A percentile compares a stretch with the other conserved stretches of the same genome.
Conservation (phyloP, 1,139 yeast genomes). For the Pichia sp. region DNA sequence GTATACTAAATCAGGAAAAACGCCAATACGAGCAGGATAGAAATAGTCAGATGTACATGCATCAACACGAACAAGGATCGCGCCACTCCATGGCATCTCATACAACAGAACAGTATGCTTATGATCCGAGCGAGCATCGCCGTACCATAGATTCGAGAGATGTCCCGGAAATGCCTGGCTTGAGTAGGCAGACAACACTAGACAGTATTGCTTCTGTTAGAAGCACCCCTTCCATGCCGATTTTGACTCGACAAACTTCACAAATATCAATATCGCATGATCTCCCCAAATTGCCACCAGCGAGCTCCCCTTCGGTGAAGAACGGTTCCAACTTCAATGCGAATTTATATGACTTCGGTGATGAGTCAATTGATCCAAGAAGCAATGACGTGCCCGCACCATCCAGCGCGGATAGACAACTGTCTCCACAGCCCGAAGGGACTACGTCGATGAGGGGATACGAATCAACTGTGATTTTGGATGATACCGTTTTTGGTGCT, state of each 20-base stretch:
- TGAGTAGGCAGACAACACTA: slow-evolving; percentile 14
- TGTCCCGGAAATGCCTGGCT: slow-evolving; percentile 6
- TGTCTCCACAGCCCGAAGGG: no score
- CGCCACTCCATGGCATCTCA: no score
- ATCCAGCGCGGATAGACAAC: no score
- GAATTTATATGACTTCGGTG: slow-evolving; percentile 2
- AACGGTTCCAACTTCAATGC: no score
- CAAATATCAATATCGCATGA: slow-evolving; percentile 10
- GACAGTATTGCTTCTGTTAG: slow-evolving; percentile 14
- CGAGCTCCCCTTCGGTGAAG: no score
- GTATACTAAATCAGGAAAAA: slow-evolving; percentile 9
- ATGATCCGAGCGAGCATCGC: neutral
- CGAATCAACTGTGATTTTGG: no score
- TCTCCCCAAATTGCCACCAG: slow-evolving; percentile 4
- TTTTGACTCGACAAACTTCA: slow-evolving; percentile 7
- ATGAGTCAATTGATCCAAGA: slow-evolving; percentile 8
- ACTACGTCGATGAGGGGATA: no score
- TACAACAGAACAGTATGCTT: no score
- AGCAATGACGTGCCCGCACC: no score
- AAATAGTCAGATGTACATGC: no score
- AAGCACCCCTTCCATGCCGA: slow-evolving; percentile 33
- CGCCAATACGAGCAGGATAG: slow-evolving; percentile 6
- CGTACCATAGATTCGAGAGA: neutral
- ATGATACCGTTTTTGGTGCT: slow-evolving; percentile 29
- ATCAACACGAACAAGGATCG: no score